Conservation (phyloP, 139 green algal genomes). For the Gonium pectorale region DNA sequence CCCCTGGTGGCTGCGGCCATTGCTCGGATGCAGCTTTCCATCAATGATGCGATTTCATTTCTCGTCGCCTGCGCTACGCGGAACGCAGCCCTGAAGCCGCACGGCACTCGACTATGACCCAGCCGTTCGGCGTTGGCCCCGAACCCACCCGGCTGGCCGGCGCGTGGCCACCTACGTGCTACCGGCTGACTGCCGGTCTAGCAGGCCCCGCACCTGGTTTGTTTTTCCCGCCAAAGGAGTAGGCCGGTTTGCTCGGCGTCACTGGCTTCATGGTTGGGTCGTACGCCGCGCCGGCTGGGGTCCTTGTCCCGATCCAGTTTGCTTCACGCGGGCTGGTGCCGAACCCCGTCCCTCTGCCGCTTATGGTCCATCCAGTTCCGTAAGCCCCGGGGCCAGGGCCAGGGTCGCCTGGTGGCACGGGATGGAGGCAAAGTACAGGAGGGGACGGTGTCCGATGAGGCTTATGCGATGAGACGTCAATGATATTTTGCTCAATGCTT, state of each 20-base stretch:
- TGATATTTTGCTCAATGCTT: too few species aligned
- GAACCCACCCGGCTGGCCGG: neutral
- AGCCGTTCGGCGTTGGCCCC: too few species aligned
- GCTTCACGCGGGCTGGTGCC: conserved; percentile 8
- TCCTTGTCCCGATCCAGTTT: neutral
- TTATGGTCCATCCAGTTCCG: neutral
- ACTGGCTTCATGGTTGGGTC: neutral
- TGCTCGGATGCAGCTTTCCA: too few species aligned
- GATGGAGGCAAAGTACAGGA: neutral
- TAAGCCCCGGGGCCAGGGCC: conserved; percentile 40
- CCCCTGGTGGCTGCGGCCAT: too few species aligned
- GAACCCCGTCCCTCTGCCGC: conserved; percentile 33
- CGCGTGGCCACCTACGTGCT: too few species aligned
- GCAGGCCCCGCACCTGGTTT: neutral
- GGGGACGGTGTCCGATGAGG: too few species aligned
- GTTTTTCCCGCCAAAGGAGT: conserved; percentile 21
- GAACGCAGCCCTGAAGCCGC: too few species aligned
- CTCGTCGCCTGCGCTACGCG: too few species aligned
- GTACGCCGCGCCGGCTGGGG: conserved; percentile 3
- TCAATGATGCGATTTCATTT: too few species aligned
- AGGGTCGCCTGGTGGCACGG: neutral
- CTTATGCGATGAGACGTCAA: neutral
- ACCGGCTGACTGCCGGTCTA: too few species aligned
- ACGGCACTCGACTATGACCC: too few species aligned
- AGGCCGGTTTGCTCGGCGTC: neutral